Evolutionary conservation across 208 protist genomes (phyloP).

Genomic region (Acanthamoeba royreba): DNA sequence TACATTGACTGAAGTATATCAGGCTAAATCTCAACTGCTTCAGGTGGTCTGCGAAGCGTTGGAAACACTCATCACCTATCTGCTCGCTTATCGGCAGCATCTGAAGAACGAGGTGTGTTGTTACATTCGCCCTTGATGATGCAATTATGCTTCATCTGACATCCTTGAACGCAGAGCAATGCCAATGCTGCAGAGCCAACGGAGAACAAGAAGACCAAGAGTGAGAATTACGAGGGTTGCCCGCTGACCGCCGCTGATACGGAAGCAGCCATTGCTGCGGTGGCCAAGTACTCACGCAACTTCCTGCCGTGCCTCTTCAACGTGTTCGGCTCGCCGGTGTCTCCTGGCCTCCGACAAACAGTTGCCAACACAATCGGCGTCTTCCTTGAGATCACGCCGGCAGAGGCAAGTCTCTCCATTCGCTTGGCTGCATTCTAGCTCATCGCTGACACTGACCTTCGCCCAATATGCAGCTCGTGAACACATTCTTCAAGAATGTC

Average conservation of each 20-base stretch:
- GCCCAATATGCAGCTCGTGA: background rate
- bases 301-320: conserved; percentile 8
- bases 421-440: background rate
- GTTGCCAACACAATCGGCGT: background rate
- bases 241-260: background rate
- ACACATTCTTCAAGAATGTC: conserved; percentile 34
- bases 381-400: background rate
- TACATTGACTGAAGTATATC: no score
- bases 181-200: background rate
- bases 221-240: background rate
- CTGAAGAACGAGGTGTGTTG: background rate
- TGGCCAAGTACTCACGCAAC: background rate
- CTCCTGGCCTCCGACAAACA: background rate
- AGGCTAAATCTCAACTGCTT: background rate
- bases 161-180: no score
- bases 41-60: background rate
- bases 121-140: no score
- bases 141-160: no score
- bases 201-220: background rate
- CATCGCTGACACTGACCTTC: background rate
- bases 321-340: background rate
- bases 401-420: background rate
- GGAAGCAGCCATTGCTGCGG: background rate
- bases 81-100: background rate
- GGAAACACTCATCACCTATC: background rate